Evolutionary conservation across 2,329 filamentous ascomycete genomes (phyloP).

Genomic region (Colletotrichum sp.): DNA sequence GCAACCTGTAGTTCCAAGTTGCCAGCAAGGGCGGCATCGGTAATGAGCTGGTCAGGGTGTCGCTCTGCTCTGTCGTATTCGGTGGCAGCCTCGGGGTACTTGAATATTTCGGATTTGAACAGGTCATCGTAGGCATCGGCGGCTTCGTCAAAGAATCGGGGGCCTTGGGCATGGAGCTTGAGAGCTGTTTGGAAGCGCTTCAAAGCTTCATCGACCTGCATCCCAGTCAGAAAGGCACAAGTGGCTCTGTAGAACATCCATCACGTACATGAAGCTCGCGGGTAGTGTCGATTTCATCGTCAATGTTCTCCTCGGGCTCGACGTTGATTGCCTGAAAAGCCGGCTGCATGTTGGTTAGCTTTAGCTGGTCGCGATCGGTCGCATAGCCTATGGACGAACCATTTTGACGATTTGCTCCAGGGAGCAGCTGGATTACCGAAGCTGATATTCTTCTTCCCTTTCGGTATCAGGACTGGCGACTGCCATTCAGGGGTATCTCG

Average conservation of each 20-base stretch:
- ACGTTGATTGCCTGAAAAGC: conserved; percentile 90
- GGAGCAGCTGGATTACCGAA: neutral
- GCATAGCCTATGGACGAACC: neutral
- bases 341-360: conserved; percentile 42
- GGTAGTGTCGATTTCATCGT: conserved; percentile 93
- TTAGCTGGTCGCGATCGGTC: neutral
- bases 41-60: conserved; percentile 53
- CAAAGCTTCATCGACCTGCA: conserved; percentile 87
- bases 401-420: neutral
- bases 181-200: conserved; percentile 93
- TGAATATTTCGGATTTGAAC: conserved; percentile 93
- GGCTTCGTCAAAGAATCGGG: conserved; percentile 76
- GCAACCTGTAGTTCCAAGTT: conserved; percentile 62
- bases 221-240: neutral
- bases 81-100: conserved; percentile 83
- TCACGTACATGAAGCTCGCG: conserved; percentile 81
- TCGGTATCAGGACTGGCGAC: neutral
- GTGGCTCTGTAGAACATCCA: neutral
- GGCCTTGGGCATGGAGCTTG: conserved; percentile 89
- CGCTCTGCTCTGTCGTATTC: conserved; percentile 78
- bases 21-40: conserved; percentile 53
- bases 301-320: conserved; percentile 87
- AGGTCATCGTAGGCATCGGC: conserved; percentile 81
- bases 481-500: neutral
- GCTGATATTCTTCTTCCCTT: neutral